Conservation (phyloP, 2,329 filamentous ascomycete species). For the Ceratocystis cacaofunesta region DNA sequence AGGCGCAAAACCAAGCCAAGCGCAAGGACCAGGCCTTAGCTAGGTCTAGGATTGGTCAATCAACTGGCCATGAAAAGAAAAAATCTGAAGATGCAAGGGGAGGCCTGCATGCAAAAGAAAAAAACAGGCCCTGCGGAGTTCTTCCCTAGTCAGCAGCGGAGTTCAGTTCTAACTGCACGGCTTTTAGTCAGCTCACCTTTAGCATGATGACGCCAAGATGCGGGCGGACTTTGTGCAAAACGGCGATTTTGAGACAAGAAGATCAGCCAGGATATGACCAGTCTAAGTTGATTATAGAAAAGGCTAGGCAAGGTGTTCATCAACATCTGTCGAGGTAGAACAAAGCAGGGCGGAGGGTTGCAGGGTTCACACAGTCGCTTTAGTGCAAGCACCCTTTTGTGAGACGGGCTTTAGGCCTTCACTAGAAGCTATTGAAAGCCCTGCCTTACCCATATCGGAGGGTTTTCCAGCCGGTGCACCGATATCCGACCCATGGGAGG, state of each 20-base stretch:
- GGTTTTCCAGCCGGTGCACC: too few species aligned
- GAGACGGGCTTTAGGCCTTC: too few species aligned
- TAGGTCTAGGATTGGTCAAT: not conserved
- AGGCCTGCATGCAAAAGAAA: not conserved
- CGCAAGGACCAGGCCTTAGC: conserved; percentile 5
- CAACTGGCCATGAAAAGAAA: not conserved
- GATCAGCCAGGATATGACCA: not conserved
- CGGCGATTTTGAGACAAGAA: not conserved
- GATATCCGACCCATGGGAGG: too few species aligned
- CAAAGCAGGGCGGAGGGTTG: too few species aligned
- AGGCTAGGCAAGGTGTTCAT: too few species aligned
- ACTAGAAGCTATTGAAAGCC: too few species aligned
- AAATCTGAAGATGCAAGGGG: not conserved
- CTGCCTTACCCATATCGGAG: too few species aligned
- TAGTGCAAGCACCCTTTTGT: too few species aligned
- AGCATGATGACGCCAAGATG: not conserved
- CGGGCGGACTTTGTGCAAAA: not conserved
- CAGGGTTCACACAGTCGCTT: too few species aligned
- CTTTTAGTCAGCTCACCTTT: not conserved
- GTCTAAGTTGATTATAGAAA: too few species aligned
- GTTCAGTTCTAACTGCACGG: not conserved
- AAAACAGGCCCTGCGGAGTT: not conserved
- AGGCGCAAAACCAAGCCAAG: not conserved
- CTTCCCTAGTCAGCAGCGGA: not conserved
- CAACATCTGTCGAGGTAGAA: too few species aligned